A percentile compares a stretch with the other conserved stretches of the same genome.
Conservation (phyloP, 176 grass and related monocot genomes). For the Phoenix dactylifera region DNA sequence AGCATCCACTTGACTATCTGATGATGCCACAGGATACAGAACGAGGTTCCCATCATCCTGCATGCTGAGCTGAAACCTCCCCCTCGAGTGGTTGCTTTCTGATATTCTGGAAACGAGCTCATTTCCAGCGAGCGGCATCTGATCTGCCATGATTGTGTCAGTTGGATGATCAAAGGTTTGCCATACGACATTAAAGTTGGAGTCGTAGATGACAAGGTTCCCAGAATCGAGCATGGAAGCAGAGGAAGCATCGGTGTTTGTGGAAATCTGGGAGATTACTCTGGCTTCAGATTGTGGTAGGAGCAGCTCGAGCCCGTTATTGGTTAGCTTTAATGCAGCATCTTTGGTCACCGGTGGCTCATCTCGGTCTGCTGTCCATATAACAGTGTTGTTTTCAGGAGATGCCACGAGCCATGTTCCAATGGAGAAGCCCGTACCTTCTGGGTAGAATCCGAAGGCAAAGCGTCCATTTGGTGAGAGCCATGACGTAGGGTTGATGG, state of each 20-base stretch:
- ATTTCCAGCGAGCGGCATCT: conserved; percentile 9
- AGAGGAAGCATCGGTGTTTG: conserved; percentile 4
- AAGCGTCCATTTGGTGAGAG: conserved; percentile 27
- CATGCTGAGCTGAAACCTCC: too few relatives aligned
- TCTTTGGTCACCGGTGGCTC: conserved; percentile 14
- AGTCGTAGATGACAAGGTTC: conserved; percentile 25
- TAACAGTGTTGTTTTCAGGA: conserved; percentile 1
- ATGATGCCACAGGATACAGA: too few relatives aligned
- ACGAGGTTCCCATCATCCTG: too few relatives aligned
- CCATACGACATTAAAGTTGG: not conserved
- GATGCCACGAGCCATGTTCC: conserved; percentile 25
- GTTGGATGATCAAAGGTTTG: conserved; percentile 27
- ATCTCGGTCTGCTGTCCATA: conserved; percentile 36
- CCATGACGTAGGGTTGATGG: conserved; percentile 12
- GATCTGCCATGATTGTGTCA: conserved; percentile 29
- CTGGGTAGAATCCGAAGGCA: conserved; percentile 34
- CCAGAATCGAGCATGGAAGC: conserved; percentile 27
- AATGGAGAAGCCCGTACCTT: conserved; percentile 22
- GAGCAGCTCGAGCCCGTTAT: conserved; percentile 15
- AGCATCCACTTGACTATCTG: too few relatives aligned
- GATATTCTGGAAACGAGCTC: conserved; percentile 31
- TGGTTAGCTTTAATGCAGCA: conserved; percentile 16
- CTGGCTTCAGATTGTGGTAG: conserved; percentile 23
- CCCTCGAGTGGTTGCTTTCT: not conserved
- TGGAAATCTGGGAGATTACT: not conserved